Evolutionary conservation across 2,329 filamentous ascomycete genomes (phyloP), one percentile per base, ranked within the genome.

Genomic region (Madurella fahalii): DNA sequence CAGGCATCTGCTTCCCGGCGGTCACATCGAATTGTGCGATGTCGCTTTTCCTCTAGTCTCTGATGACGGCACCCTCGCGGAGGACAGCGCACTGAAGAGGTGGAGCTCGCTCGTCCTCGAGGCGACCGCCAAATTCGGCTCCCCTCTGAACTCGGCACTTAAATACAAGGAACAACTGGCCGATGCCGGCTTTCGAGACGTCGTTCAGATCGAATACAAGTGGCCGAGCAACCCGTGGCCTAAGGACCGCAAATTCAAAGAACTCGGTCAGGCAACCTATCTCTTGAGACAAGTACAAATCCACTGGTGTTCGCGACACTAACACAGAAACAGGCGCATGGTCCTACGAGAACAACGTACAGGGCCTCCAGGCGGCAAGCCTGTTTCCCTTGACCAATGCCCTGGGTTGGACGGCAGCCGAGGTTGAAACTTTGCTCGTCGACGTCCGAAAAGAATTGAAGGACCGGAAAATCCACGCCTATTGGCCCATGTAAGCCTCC

Each of bases 101-200:
- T 63, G 52, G 52, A 50, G 32, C 49, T 15, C 7, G 1, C 51
- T 52, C n/a, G 37, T 57, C 7, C 39, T 52, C 7, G 57, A 57
- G 12, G 54, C 44, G 2, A 52, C 48, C n/a, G n/a, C n/a, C 3
- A 56, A 46, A 40, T n/a, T 52, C 34, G 48, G 51, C 12, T 47
- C 47, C 11, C 41, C 50, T 2, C 37, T 57, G 34, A 17, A 52
- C 58, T 67, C 54, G 48, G 61, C 58, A 0, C n/a, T 41, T 32
- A 53, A 69, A 12, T 68, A 74, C 39, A 69, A 71, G 56, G 65
- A 68, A 34, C 70, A 71, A 51, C 67, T 81, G 54, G 60, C 67
- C 18, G 72, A 75, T 13, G 75, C 74, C 0, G 80, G 80, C 1
- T 82, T 83, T 59, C 66, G 70, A 49, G 71, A 81, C 58, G 73